A percentile compares a stretch with the other conserved stretches of the same genome.
Evolutionary conservation across 2,329 filamentous ascomycete genomes (phyloP).

Genomic region (Biscogniauxia marginata): DNA sequence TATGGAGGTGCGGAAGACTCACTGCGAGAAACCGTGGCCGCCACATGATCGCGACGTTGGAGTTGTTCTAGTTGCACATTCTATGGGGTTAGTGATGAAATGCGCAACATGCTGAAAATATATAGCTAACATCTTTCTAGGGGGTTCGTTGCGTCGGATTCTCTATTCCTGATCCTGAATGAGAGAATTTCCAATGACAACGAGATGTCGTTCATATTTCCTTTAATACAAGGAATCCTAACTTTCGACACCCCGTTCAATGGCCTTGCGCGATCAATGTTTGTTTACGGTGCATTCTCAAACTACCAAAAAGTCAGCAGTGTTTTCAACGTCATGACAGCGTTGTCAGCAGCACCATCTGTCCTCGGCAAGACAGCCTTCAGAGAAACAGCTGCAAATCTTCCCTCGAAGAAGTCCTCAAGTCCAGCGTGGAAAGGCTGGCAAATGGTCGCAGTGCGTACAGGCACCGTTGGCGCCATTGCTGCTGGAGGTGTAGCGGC

Average conservation of each 20-base stretch:
- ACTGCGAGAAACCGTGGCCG: slow-evolving; percentile 69
- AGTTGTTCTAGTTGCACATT: slow-evolving; percentile 78
- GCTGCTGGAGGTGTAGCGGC: slow-evolving; percentile 78
- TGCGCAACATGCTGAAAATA: no score
- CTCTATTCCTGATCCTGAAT: slow-evolving; percentile 69
- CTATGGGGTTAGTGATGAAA: slow-evolving; percentile 60
- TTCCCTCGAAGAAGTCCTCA: slow-evolving; percentile 21
- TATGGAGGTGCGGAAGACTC: slow-evolving; percentile 71
- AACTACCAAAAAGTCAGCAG: slow-evolving; percentile 57
- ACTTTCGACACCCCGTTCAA: slow-evolving; percentile 86
- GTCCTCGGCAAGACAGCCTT: slow-evolving; percentile 40
- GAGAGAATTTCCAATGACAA: slow-evolving; percentile 52
- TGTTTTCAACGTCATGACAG: slow-evolving; percentile 58
- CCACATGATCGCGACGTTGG: slow-evolving; percentile 78
- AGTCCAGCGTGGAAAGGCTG: slow-evolving; percentile 51
- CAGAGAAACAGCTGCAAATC: slow-evolving; percentile 19
- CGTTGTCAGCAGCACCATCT: slow-evolving; percentile 49
- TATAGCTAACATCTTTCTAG: slow-evolving; percentile 57
- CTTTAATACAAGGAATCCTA: slow-evolving; percentile 75
- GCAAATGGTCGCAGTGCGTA: slow-evolving; percentile 71
- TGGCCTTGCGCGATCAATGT: slow-evolving; percentile 59
- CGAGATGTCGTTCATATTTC: slow-evolving; percentile 61
- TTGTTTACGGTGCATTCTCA: slow-evolving; percentile 59
- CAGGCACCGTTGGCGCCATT: slow-evolving; percentile 78
- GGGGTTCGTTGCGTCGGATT: slow-evolving; percentile 81